Evolutionary conservation across 164 flowering plant species (phyloP).

Genomic region (Stephania yunnanensis): DNA sequence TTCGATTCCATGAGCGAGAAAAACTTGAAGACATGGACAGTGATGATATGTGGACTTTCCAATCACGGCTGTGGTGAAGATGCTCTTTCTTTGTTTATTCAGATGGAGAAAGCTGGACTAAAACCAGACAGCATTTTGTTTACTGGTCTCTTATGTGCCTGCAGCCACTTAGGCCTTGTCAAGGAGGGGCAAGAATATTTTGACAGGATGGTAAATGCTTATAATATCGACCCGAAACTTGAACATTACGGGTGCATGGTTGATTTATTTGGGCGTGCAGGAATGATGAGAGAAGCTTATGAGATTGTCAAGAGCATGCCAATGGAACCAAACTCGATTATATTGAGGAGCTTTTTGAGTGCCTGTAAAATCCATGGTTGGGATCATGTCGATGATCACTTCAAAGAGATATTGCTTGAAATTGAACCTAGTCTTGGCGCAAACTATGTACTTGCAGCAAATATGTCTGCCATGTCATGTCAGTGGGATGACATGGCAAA

Average conservation of each 20-base stretch:
- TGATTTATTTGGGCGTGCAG: slow-evolving; percentile 55
- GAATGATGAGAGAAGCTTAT: slow-evolving; percentile 46
- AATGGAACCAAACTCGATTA: slow-evolving; percentile 44
- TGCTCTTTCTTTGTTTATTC: slow-evolving; percentile 39
- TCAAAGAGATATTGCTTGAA: slow-evolving; percentile 31
- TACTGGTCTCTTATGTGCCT: slow-evolving; percentile 42
- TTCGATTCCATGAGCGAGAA: slow-evolving; percentile 35
- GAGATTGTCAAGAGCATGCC: slow-evolving; percentile 41
- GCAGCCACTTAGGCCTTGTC: slow-evolving; percentile 52
- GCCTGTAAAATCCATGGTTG: slow-evolving; percentile 40
- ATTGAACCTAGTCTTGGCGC: slow-evolving; percentile 49
- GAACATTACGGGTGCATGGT: slow-evolving; percentile 69
- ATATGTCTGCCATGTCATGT: slow-evolving; percentile 30
- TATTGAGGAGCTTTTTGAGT: slow-evolving; percentile 49
- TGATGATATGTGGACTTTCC: slow-evolving; percentile 48
- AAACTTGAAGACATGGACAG: slow-evolving; percentile 51
- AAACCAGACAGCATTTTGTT: slow-evolving; percentile 43
- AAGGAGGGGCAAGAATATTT: slow-evolving; percentile 36
- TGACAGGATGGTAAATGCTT: slow-evolving; percentile 30
- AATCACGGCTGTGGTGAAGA: slow-evolving; percentile 38
- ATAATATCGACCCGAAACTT: slow-evolving; percentile 40
- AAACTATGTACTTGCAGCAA: slow-evolving; percentile 51
- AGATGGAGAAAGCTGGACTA: slow-evolving; percentile 34
- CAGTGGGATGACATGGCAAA: slow-evolving; percentile 30
- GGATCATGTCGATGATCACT: slow-evolving; percentile 22